A percentile compares a stretch with the other conserved stretches of the same genome.
phyloP scores from a whole-genome alignment of 768 basidiomycete species.

The Tephrocybe sp. region DNA sequence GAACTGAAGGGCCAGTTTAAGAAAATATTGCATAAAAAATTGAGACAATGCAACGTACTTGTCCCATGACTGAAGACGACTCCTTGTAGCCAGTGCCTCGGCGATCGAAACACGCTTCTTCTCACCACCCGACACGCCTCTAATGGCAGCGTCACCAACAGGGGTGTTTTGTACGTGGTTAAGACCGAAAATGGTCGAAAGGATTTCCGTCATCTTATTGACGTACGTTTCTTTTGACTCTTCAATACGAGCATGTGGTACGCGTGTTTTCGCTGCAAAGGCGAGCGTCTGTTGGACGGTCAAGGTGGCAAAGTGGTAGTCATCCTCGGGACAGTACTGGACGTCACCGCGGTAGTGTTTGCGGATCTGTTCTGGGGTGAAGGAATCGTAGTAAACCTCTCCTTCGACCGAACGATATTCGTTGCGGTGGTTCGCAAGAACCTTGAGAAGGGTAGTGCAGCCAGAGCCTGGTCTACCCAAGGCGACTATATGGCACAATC shows the following conservation, averaged over 20 bases:
- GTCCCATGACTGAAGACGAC: conserved; percentile 71
- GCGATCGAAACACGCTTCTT: conserved; percentile 80
- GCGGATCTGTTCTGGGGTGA: conserved; percentile 60
- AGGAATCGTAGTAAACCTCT: conserved; percentile 72
- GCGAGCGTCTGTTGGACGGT: conserved; percentile 75
- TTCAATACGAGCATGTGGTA: conserved; percentile 52
- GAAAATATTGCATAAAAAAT: not conserved
- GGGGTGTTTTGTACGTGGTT: conserved; percentile 67
- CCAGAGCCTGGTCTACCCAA: conserved; percentile 85
- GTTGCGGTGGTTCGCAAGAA: conserved; percentile 69
- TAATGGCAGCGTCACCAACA: conserved; percentile 74
- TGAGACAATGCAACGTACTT: conserved; percentile 41
- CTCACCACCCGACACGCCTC: conserved; percentile 76
- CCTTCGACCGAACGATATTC: conserved; percentile 71
- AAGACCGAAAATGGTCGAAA: conserved; percentile 73
- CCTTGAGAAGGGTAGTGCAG: conserved; percentile 81
- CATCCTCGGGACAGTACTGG: conserved; percentile 80
- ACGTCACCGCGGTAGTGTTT: conserved; percentile 77
- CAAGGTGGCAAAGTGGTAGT: conserved; percentile 82
- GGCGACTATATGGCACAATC: conserved; percentile 49
- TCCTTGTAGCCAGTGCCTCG: conserved; percentile 63
- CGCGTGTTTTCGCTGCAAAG: conserved; percentile 67
- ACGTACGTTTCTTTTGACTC: conserved; percentile 42
- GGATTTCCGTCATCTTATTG: conserved; percentile 48
- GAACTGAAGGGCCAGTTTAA: conserved; percentile 39